Base-by-base conservation (phyloP, 345 rosid genomes). In the Salix dunnii region DNA sequence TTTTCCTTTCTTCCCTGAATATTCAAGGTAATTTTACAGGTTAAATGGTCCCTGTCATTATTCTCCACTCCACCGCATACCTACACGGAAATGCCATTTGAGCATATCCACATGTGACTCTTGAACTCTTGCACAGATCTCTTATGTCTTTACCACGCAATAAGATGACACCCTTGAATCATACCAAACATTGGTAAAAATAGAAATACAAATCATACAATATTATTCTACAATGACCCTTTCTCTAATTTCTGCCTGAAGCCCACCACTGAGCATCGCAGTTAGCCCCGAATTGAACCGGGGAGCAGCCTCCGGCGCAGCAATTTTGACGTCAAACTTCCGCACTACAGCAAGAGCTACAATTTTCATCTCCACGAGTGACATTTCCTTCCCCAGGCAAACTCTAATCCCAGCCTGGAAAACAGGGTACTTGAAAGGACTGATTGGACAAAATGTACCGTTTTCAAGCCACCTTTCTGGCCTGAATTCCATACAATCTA, bases 361-460 rank as follows among this genome's bases (percentile, higher is more conserved):
- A 53, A 61, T 78, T 74, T 85, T 87, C 87, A 87, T 87, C 77
- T 87, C 85, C 28, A 82, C 63, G 16, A 83, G 65, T 18, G 90
- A 30, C 88, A 93, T 89, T 71, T 93, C 97, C 77, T 93, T 91
- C 21, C 97, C 97, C 66, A 93, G 72, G 36, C 97, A 93, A 27
- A 83, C 89, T 85, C 97, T 85, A 51, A 77, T 72, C 5, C 97
- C 97, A 1, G 90, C 94, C 48, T 92, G 97, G 23, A 90, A 92
- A 74, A 92, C 86, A 8, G 97, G 97, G 68, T 89, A 93, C 78
- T 87, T 88, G 31, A 80, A 83, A 12, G 91, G 91, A 73, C 84
- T 90, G 70, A 86, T 89, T 0, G 89, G 82, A 3, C 12, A 67
- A 78, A 87, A 93, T 16, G 72, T 43, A 1, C 92, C 90, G 14